phyloP scores from a whole-genome alignment of 495 filamentous ascomycete genomes.

The Penicillium fimorum region DNA sequence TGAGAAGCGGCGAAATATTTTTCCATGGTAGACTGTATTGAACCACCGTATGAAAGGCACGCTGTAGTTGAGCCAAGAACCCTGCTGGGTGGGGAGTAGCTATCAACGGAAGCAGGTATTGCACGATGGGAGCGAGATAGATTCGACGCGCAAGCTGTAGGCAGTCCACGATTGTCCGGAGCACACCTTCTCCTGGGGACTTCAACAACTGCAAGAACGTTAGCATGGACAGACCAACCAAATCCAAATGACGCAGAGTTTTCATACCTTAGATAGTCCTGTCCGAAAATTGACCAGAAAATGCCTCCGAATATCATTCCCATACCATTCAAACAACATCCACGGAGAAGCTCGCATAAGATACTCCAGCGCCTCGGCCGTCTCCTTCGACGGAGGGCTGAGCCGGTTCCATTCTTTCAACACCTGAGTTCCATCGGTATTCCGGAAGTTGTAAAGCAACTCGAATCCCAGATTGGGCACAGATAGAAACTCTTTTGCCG shows the following conservation, averaged over 20 bases:
- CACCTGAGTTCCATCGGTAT: constrained; percentile 30
- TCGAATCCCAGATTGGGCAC: constrained; percentile 47
- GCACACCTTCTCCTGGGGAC: constrained; percentile 23
- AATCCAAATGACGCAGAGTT: not conserved
- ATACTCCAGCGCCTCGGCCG: constrained; percentile 39
- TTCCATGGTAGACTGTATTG: constrained; percentile 59
- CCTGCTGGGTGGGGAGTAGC: constrained; percentile 29
- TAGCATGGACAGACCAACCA: constrained; percentile 4
- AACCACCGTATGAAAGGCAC: constrained; percentile 64
- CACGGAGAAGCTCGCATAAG: constrained; percentile 25
- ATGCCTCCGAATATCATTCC: constrained; percentile 51
- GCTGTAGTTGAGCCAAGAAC: constrained; percentile 50
- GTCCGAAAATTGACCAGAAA: constrained; percentile 45
- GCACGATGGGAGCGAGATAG: constrained; percentile 47
- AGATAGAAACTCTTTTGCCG: constrained; percentile 60
- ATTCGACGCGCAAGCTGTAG: constrained; percentile 45
- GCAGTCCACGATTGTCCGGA: constrained; percentile 42
- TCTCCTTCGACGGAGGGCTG: constrained; percentile 33
- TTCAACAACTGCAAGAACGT: constrained; percentile 31
- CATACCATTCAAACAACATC: constrained; percentile 51
- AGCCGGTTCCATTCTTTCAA: constrained; percentile 34
- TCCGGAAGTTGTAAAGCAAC: constrained; percentile 21
- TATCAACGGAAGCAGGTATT: constrained; percentile 39
- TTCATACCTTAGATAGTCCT: constrained; percentile 39
- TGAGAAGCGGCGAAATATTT: constrained; percentile 50